A percentile compares a stretch with the other conserved stretches of the same genome.
Evolutionary conservation across 179 eudicot species (phyloP).

Genomic region (Patellifolia procumbens): DNA sequence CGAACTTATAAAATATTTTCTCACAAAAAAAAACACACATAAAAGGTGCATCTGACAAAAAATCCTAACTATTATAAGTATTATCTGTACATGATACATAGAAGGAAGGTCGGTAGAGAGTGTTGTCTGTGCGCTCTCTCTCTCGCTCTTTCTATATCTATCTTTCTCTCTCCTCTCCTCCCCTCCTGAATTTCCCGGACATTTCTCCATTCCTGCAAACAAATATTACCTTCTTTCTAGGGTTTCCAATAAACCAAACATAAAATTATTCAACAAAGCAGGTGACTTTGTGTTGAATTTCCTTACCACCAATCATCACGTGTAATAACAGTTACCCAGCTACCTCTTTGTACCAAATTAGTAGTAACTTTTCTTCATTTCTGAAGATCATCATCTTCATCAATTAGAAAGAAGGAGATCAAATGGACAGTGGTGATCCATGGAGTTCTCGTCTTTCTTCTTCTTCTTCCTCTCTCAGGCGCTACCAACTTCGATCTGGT

Average conservation of each 20-base stretch:
- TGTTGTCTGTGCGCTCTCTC: conserved; percentile 8
- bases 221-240: conserved; percentile 24
- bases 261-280: background rate
- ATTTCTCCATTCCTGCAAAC: conserved; percentile 16
- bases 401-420: background rate
- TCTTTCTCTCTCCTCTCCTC: conserved; percentile 12
- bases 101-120: conserved; percentile 37
- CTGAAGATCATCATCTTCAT: conserved; percentile 21
- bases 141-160: conserved; percentile 12
- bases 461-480: conserved; percentile 48
- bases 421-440: conserved; percentile 75
- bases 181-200: conserved; percentile 30
- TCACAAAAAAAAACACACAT: too few relatives aligned
- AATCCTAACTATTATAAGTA: too few relatives aligned
- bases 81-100: background rate
- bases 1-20: too few relatives aligned
- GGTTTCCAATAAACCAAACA: conserved; percentile 16
- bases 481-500: conserved; percentile 74
- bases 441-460: conserved; percentile 53
- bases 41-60: too few relatives aligned
- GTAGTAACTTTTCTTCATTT: background rate
- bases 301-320: too few relatives aligned
- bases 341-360: background rate
- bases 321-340: too few relatives aligned
- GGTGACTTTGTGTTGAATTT: conserved; percentile 14